Percentiles rank a stretch among this genome's conserved stretches.
Conservation (phyloP, 2,329 filamentous ascomycete genomes). For the Acarospora socialis region DNA sequence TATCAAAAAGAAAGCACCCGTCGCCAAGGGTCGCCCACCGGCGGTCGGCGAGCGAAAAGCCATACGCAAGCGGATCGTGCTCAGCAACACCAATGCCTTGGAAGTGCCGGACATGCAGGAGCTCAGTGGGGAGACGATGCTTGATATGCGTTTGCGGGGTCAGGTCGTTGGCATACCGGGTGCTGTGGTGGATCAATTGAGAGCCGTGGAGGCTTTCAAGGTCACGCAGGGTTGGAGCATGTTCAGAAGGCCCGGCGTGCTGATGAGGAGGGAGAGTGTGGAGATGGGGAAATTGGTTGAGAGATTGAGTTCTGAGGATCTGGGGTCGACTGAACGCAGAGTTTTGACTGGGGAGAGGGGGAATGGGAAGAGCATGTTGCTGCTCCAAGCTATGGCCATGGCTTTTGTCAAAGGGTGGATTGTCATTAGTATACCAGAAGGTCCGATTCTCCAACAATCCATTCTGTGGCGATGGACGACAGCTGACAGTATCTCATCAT, state of each 20-base stretch:
- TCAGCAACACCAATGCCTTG: slow-evolving; percentile 88
- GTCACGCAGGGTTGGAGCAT: slow-evolving; percentile 73
- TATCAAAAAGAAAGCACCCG: slow-evolving; percentile 28
- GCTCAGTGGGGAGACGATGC: slow-evolving; percentile 41
- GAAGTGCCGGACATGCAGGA: slow-evolving; percentile 55
- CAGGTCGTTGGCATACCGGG: slow-evolving; percentile 56
- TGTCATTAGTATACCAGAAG: slow-evolving; percentile 78
- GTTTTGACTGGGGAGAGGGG: slow-evolving; percentile 60
- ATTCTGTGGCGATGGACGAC: neutral
- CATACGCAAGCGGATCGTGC: slow-evolving; percentile 71
- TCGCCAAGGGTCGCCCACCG: slow-evolving; percentile 39
- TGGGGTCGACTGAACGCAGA: slow-evolving; percentile 33
- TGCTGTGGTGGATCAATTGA: slow-evolving; percentile 60
- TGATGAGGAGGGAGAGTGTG: slow-evolving; percentile 67
- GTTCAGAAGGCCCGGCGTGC: slow-evolving; percentile 65
- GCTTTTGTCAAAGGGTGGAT: slow-evolving; percentile 75
- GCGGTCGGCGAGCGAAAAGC: slow-evolving; percentile 71
- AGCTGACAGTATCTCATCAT: slow-evolving; percentile 11
- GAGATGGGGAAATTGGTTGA: slow-evolving; percentile 53
- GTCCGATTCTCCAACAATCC: slow-evolving; percentile 41
- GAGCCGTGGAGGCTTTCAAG: slow-evolving; percentile 83
- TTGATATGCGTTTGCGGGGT: slow-evolving; percentile 43
- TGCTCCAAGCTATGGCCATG: slow-evolving; percentile 72
- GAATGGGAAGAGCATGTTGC: slow-evolving; percentile 73
- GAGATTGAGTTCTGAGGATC: slow-evolving; percentile 27